Evolutionary conservation across 2,329 filamentous ascomycete genomes (phyloP).

Genomic region (Hymenotorrendiella dingleyae): DNA sequence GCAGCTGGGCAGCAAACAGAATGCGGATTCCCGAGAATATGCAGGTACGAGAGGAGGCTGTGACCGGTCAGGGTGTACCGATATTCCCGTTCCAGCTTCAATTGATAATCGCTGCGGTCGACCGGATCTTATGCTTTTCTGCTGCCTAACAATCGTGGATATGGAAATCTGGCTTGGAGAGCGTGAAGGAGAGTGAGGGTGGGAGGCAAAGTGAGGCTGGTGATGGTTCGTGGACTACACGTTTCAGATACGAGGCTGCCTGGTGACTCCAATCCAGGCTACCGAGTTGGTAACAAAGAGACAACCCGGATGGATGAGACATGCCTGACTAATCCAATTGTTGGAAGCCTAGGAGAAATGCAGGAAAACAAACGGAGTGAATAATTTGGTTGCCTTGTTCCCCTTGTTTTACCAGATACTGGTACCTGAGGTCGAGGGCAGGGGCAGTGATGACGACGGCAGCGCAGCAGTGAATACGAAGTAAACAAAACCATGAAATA

Average conservation of each 20-base stretch:
- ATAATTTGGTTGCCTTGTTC: too few species aligned
- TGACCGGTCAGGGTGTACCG: too few species aligned
- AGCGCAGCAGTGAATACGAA: too few species aligned
- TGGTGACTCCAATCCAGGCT: slow-evolving; percentile 7
- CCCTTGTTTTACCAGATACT: too few species aligned
- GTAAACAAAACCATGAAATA: too few species aligned
- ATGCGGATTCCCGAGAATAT: slow-evolving; percentile 1
- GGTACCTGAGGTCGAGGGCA: too few species aligned
- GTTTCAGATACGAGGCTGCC: slow-evolving; percentile 8
- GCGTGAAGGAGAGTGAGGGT: neutral
- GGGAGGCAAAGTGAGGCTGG: neutral
- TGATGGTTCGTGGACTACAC: neutral
- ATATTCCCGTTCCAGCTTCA: too few species aligned
- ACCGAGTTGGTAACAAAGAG: neutral
- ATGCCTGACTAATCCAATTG: neutral
- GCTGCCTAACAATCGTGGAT: slow-evolving; percentile 7
- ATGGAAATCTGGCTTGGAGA: slow-evolving; percentile 1
- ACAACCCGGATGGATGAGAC: neutral
- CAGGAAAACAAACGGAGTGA: neutral
- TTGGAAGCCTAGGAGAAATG: neutral
- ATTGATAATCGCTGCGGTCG: too few species aligned
- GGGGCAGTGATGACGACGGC: too few species aligned
- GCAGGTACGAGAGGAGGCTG: slow-evolving; percentile 16
- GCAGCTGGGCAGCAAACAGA: too few species aligned
- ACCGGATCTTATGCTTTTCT: too few species aligned